Evolutionary conservation across 164 flowering plant species (phyloP).

Genomic region (Annona cherimola): DNA sequence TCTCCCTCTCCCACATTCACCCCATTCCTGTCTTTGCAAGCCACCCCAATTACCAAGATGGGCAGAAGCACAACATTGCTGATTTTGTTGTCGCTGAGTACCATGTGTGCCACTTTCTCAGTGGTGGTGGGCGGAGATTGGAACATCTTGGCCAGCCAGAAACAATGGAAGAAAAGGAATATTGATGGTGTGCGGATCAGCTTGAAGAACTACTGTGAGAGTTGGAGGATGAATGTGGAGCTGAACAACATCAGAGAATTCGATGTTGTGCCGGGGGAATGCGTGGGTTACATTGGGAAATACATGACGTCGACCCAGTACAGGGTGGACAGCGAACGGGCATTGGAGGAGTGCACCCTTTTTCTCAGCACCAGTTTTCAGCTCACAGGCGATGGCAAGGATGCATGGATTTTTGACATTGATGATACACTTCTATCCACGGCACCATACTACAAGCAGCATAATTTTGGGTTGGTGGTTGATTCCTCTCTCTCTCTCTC

Average conservation of each 20-base stretch:
- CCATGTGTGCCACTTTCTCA: slow-evolving; percentile 18
- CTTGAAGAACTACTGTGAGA: slow-evolving; percentile 71
- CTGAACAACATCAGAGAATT: slow-evolving; percentile 59
- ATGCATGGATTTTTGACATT: slow-evolving; percentile 74
- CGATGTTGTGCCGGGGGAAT: slow-evolving; percentile 67
- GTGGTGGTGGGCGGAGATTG: slow-evolving; percentile 36
- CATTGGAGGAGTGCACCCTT: slow-evolving; percentile 40
- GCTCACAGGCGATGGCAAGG: slow-evolving; percentile 41
- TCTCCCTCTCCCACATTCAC: neutral
- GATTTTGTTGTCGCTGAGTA: slow-evolving; percentile 16
- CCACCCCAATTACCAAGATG: slow-evolving; percentile 24
- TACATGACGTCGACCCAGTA: slow-evolving; percentile 75
- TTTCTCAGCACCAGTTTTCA: slow-evolving; percentile 37
- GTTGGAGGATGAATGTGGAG: slow-evolving; percentile 81
- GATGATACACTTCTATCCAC: slow-evolving; percentile 69
- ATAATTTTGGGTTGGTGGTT: slow-evolving; percentile 62
- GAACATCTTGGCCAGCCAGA: slow-evolving; percentile 48
- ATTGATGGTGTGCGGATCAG: slow-evolving; percentile 18
- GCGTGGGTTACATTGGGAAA: slow-evolving; percentile 46
- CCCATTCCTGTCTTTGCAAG: neutral
- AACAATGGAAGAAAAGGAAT: too few relatives aligned
- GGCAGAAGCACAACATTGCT: slow-evolving; percentile 13
- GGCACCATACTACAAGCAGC: slow-evolving; percentile 58
- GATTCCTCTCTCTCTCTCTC: too few relatives aligned
- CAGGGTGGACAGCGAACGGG: slow-evolving; percentile 45